Percentiles rank a stretch among this genome's conserved stretches.
These are phyloP conservation scores for Colletotrichum orbiculare DNA, from an alignment of 2,329 filamentous ascomycete species.

Conservation along the genomic window DNA sequence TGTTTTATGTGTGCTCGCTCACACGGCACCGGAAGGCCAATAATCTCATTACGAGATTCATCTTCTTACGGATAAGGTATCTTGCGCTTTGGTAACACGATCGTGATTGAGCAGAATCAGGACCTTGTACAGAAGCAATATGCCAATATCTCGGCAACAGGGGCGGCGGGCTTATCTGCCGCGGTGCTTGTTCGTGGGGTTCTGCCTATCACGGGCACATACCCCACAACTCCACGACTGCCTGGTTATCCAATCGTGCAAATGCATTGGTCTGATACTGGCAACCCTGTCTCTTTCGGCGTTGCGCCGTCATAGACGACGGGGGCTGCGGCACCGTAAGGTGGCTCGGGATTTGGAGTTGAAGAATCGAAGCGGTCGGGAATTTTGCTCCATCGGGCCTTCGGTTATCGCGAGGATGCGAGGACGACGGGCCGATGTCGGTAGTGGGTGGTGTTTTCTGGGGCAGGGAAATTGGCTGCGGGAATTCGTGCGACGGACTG, in stretches of 20 bases:
- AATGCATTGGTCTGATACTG: no score
- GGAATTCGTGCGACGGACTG: background rate
- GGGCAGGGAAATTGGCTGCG: background rate
- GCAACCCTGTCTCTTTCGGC: background rate
- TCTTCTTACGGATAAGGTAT: background rate
- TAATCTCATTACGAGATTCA: background rate
- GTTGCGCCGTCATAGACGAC: background rate
- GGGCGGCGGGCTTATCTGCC: background rate
- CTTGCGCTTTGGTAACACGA: background rate
- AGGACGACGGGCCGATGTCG: slow-evolving; percentile 19
- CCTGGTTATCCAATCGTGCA: no score
- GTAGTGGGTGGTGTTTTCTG: slow-evolving; percentile 1
- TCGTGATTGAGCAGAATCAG: slow-evolving; percentile 18
- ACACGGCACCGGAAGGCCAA: no score
- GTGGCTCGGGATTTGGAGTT: background rate
- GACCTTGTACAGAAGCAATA: slow-evolving; percentile 22
- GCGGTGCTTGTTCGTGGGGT: background rate
- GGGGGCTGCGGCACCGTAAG: background rate
- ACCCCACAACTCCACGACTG: no score
- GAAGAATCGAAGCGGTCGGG: background rate
- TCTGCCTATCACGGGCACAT: no score
- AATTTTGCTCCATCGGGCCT: background rate
- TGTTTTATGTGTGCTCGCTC: no score
- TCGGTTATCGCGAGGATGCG: background rate
- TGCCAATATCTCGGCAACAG: background rate